These are phyloP conservation scores for Daldinia bambusicola DNA, from an alignment of 495 filamentous ascomycete genomes.

Conservation along the genomic window DNA sequence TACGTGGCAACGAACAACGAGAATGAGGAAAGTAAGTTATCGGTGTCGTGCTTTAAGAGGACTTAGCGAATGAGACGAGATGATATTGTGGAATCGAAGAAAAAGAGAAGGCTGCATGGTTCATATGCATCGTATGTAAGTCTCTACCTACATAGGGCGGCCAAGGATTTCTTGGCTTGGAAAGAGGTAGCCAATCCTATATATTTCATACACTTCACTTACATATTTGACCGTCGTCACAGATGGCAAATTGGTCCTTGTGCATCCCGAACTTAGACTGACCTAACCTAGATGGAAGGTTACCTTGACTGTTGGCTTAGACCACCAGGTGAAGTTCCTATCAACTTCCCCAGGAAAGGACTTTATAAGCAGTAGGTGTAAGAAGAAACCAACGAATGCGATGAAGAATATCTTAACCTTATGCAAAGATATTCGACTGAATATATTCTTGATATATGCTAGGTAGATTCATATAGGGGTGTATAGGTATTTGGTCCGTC, in stretches of 20 bases:
- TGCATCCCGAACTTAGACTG: constrained; percentile 36
- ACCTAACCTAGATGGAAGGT: constrained; percentile 41
- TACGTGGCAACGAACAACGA: neutral
- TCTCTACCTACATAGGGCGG: neutral
- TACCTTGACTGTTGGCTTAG: constrained; percentile 29
- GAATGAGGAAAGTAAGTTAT: neutral
- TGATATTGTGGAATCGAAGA: constrained; percentile 7
- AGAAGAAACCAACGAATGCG: neutral
- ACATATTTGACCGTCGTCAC: constrained; percentile 26
- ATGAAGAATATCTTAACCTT: constrained; percentile 11
- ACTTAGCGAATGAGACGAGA: neutral
- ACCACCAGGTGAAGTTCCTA: constrained; percentile 14
- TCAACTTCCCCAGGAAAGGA: constrained; percentile 21
- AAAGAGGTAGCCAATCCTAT: constrained; percentile 29
- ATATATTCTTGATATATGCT: constrained; percentile 26
- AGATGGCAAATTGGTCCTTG: constrained; percentile 30
- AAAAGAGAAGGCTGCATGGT: constrained; percentile 4
- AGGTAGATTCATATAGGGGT: neutral
- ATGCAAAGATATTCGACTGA: constrained; percentile 23
- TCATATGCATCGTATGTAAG: constrained; percentile 2
- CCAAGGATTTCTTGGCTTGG: constrained; percentile 30
- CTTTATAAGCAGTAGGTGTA: neutral
- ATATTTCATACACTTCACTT: constrained; percentile 24
- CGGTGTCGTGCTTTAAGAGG: neutral
- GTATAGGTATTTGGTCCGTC: constrained; percentile 14